A percentile compares a stretch with the other conserved stretches of the same genome.
These are phyloP conservation scores for Diplocarpon mali DNA, from an alignment of 2,329 filamentous ascomycete species.

Conservation along the genomic window DNA sequence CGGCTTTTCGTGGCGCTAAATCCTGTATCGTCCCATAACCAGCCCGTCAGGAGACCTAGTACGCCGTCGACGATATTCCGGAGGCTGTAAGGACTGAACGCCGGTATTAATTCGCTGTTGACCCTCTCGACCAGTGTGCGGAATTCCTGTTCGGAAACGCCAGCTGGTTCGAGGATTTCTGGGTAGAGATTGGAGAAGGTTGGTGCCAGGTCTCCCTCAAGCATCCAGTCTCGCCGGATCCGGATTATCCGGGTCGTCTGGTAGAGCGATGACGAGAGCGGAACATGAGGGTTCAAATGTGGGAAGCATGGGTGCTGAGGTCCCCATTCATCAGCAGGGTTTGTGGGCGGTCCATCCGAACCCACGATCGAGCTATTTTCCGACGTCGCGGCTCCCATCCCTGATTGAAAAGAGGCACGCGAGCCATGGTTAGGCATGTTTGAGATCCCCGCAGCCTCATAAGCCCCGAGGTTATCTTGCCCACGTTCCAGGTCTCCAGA, in stretches of 20 bases:
- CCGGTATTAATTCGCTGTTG: constrained; percentile 64
- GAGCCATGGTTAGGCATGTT: constrained; percentile 20
- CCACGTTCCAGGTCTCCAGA: constrained; percentile 26
- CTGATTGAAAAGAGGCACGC: constrained; percentile 18
- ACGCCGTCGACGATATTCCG: constrained; percentile 72
- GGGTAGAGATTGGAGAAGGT: constrained; percentile 94
- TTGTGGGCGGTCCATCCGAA: constrained; percentile 34
- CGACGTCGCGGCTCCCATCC: constrained; percentile 26
- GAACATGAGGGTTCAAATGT: constrained; percentile 85
- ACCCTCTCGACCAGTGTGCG: constrained; percentile 69
- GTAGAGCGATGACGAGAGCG: constrained; percentile 63
- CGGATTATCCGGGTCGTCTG: constrained; percentile 78
- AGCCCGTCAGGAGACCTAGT: constrained; percentile 75
- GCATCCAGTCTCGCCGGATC: constrained; percentile 82
- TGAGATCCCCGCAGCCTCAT: constrained; percentile 17
- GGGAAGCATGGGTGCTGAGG: constrained; percentile 90
- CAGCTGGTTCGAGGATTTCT: constrained; percentile 79
- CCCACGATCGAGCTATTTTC: constrained; percentile 27
- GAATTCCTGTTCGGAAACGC: constrained; percentile 79
- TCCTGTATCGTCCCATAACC: constrained; percentile 89
- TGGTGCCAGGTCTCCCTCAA: constrained; percentile 79
- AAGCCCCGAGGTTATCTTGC: constrained; percentile 15
- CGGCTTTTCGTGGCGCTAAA: constrained; percentile 64
- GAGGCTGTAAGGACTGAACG: constrained; percentile 67
- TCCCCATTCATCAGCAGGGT: constrained; percentile 70